Evolutionary conservation across 169 alveolate species (phyloP).

Genomic region (Plasmodium adleri): DNA sequence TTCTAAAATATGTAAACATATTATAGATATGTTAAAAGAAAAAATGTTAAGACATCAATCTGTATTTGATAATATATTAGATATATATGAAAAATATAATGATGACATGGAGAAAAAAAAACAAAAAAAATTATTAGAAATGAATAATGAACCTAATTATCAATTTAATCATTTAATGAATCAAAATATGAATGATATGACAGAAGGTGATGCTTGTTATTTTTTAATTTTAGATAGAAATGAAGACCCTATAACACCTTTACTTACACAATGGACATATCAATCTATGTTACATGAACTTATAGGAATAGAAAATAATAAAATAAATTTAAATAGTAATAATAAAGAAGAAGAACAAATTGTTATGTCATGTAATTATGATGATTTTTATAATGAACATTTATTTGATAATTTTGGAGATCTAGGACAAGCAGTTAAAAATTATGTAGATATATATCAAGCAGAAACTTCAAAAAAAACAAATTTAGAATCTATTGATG

Average conservation of each 20-base stretch:
- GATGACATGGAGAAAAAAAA: conserved; percentile 73
- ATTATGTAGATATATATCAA: conserved; percentile 89
- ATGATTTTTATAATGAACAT: conserved; percentile 92
- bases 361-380: conserved; percentile 87
- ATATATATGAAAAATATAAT: conserved; percentile 77
- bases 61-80: conserved; percentile 59
- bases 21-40: conserved; percentile 40
- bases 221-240: conserved; percentile 94
- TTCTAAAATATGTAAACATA: conserved; percentile 43
- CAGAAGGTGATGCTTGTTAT: conserved; percentile 79
- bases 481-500: conserved; percentile 91
- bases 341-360: conserved; percentile 63
- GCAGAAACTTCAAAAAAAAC: conserved; percentile 65
- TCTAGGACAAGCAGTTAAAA: conserved; percentile 91
- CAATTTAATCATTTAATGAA: conserved; percentile 61
- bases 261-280: conserved; percentile 97
- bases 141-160: conserved; percentile 61
- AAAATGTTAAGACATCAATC: conserved; percentile 36
- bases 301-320: conserved; percentile 91
- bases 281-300: conserved; percentile 97
- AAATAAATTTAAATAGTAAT: conserved; percentile 83
- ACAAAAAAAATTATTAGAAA: conserved; percentile 66
- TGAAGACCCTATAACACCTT: conserved; percentile 97
- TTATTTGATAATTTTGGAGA: conserved; percentile 95
- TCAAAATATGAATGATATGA: conserved; percentile 20